These are phyloP conservation scores for Sugiyamaella mastotermitis DNA, from an alignment of 805 yeast species.

Conservation along the genomic window DNA sequence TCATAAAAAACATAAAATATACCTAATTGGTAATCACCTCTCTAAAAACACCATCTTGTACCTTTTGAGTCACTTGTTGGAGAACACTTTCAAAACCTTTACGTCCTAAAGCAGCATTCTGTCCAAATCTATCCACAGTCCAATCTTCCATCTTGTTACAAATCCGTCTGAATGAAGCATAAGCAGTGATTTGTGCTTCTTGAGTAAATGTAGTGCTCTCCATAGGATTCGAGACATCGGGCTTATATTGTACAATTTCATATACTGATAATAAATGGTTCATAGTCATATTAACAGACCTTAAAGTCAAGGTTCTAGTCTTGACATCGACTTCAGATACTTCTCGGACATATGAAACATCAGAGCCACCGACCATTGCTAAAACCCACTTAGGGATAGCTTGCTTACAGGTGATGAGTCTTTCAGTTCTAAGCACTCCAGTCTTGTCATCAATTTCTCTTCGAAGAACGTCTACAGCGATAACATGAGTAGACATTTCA, in stretches of 20 bases:
- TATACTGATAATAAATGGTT: slow-evolving; percentile 67
- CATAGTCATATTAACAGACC: slow-evolving; percentile 85
- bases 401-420: slow-evolving; percentile 82
- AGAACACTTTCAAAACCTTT: slow-evolving; percentile 81
- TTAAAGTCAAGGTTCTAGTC: slow-evolving; percentile 60
- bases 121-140: slow-evolving; percentile 82
- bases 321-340: slow-evolving; percentile 75
- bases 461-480: slow-evolving; percentile 82
- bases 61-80: slow-evolving; percentile 27
- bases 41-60: slow-evolving; percentile 23
- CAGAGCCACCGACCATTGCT: slow-evolving; percentile 63
- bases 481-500: slow-evolving; percentile 84
- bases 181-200: slow-evolving; percentile 84
- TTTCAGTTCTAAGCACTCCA: slow-evolving; percentile 57
- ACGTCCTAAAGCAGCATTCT: slow-evolving; percentile 79
- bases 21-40: too few species aligned
- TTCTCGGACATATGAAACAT: slow-evolving; percentile 78
- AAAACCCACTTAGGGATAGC: slow-evolving; percentile 76
- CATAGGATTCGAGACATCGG: slow-evolving; percentile 50
- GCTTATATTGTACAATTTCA: slow-evolving; percentile 79
- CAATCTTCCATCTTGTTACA: slow-evolving; percentile 87
- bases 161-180: slow-evolving; percentile 59
- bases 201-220: slow-evolving; percentile 63
- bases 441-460: slow-evolving; percentile 56
- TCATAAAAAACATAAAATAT: too few species aligned